Percentiles rank a stretch among this genome's conserved stretches.
phyloP scores from a whole-genome alignment of 2,329 filamentous ascomycete genomes.

The Leptographium procerum region DNA sequence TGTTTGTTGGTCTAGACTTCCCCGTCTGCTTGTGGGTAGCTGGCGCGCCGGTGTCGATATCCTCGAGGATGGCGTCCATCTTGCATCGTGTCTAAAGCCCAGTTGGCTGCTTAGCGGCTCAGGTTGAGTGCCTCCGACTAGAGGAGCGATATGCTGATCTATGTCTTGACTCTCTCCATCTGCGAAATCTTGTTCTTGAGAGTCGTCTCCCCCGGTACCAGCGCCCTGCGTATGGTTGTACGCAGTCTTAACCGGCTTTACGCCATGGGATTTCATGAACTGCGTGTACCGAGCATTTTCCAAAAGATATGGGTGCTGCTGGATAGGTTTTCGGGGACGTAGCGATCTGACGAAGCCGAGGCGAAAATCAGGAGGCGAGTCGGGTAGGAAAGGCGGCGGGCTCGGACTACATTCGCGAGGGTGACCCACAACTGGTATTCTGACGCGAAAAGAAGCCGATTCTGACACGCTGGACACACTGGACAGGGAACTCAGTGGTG shows the following conservation, averaged over 20 bases:
- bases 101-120: constrained; percentile 5
- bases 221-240: constrained; percentile 16
- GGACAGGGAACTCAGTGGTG: constrained; percentile 7
- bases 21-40: constrained; percentile 18
- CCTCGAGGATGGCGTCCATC: constrained; percentile 17
- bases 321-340: constrained; percentile 49
- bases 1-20: constrained; percentile 17
- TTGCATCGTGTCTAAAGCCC: neutral
- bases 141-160: neutral
- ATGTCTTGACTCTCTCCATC: constrained; percentile 21
- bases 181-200: constrained; percentile 38
- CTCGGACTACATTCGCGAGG: neutral
- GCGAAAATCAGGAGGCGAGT: constrained; percentile 13
- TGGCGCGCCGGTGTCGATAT: constrained; percentile 15
- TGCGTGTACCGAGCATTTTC: constrained; percentile 44
- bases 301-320: constrained; percentile 47
- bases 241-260: constrained; percentile 38
- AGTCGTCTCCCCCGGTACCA: constrained; percentile 26
- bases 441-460: neutral
- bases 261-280: constrained; percentile 40
- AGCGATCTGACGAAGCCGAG: constrained; percentile 34
- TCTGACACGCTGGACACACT: neutral
- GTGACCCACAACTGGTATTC: neutral
- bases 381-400: constrained; percentile 2
- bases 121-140: neutral